Percentiles rank a stretch among this genome's conserved stretches.
Evolutionary conservation across 768 basidiomycete genomes (phyloP).

Genomic region (Trametopsis cervina): DNA sequence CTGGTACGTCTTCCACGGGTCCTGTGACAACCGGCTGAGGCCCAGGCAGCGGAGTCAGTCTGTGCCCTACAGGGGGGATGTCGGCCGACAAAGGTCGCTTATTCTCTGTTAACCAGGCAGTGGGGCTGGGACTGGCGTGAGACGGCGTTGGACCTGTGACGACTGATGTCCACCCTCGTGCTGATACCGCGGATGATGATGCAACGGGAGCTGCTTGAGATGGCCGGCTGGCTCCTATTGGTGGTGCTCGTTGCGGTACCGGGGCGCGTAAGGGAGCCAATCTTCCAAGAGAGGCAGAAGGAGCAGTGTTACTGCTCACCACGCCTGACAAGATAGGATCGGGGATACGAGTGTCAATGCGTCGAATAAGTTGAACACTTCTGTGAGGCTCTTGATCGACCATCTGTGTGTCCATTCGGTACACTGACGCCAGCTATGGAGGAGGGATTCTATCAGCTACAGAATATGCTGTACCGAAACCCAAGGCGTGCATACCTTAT

Average conservation of each 20-base stretch:
- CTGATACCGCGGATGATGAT: conserved; percentile 4
- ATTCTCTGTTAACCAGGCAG: conserved; percentile 10
- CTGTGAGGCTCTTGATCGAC: conserved; percentile 89
- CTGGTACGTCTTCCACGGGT: conserved; percentile 32
- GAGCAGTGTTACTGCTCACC: conserved; percentile 20
- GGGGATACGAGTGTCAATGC: conserved; percentile 79
- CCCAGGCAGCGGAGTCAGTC: background rate
- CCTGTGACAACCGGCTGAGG: conserved; percentile 1
- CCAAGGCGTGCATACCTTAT: conserved; percentile 42
- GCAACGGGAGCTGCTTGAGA: conserved; percentile 8
- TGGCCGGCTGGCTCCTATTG: conserved; percentile 21
- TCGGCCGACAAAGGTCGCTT: background rate
- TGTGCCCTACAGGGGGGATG: background rate
- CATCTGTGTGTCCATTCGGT: conserved; percentile 79
- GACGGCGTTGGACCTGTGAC: conserved; percentile 18
- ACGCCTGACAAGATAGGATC: conserved; percentile 57
- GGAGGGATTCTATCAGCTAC: conserved; percentile 10
- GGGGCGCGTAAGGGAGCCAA: conserved; percentile 46
- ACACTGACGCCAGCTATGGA: conserved; percentile 64
- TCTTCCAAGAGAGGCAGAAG: conserved; percentile 42
- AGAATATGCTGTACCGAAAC: background rate
- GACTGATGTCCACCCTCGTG: conserved; percentile 29
- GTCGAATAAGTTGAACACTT: conserved; percentile 75
- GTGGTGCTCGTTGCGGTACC: conserved; percentile 6
- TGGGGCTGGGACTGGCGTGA: conserved; percentile 8